Conservation (phyloP, 192 early-diverging fungal species). For the Pilobolus umbonatus region DNA sequence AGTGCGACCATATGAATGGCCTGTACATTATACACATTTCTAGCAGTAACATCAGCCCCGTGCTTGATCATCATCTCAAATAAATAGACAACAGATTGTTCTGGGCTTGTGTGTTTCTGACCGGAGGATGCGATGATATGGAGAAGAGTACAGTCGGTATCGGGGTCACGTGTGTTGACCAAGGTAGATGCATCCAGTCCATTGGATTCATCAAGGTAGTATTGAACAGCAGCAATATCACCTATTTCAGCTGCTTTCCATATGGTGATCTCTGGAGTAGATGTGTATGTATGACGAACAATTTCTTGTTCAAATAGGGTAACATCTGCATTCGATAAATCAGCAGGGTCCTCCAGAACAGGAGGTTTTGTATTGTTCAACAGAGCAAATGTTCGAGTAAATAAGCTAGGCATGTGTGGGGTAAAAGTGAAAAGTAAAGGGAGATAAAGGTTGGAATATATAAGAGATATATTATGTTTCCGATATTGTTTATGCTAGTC, state of each 20-base stretch:
- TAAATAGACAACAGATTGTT: neutral
- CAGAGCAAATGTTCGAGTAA: conserved; percentile 14
- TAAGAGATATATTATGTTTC: conserved; percentile 11
- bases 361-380: conserved; percentile 18
- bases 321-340: neutral
- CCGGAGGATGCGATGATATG: conserved; percentile 19
- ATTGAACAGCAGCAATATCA: conserved; percentile 19
- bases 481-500: conserved; percentile 1
- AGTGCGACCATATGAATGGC: conserved; percentile 22
- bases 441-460: neutral
- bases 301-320: conserved; percentile 1
- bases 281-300: neutral
- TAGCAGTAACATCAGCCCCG: conserved; percentile 23
- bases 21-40: conserved; percentile 24
- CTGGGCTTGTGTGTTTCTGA: neutral
- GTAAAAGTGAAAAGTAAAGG: neutral
- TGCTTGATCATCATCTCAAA: conserved; percentile 15
- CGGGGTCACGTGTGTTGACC: conserved; percentile 26
- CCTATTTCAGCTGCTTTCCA: conserved; percentile 30
- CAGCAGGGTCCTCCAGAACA: neutral
- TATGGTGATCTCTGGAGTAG: conserved; percentile 5
- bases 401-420: conserved; percentile 10
- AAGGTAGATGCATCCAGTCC: conserved; percentile 1
- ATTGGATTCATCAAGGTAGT: conserved; percentile 15
- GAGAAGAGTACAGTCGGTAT: conserved; percentile 23